phyloP scores from a whole-genome alignment of 176 grass and related monocot species.

The Bromus sterilis region DNA sequence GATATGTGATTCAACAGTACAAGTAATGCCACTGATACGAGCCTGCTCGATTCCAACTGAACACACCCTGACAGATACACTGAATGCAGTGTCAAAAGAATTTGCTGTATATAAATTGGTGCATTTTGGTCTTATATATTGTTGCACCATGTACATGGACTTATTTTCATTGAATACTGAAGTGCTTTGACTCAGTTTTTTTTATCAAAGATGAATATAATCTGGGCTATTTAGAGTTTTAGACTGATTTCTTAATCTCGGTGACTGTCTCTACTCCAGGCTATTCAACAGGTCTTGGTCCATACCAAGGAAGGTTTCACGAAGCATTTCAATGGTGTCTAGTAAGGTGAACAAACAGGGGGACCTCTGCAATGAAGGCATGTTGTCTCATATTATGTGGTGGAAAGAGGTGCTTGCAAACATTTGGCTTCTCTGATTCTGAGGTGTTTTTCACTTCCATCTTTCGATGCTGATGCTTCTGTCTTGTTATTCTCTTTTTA shows the following conservation, averaged over 20 bases:
- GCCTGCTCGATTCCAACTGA: not conserved
- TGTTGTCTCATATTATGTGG: conserved; percentile 67
- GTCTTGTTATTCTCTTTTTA: not conserved
- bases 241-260: not conserved
- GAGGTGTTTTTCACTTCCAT: not conserved
- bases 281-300: conserved; percentile 42
- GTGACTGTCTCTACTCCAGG: conserved; percentile 26
- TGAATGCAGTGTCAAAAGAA: not conserved
- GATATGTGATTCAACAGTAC: not conserved
- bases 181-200: not conserved
- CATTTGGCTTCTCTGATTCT: not conserved
- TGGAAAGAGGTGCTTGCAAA: conserved; percentile 87
- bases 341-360: conserved; percentile 51
- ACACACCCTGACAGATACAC: not conserved
- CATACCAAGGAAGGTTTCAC: conserved; percentile 40
- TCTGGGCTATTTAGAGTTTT: not conserved
- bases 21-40: not conserved
- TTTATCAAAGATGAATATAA: not conserved
- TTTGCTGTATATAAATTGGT: not conserved
- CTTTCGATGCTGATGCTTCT: not conserved
- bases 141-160: not conserved
- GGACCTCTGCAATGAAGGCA: conserved; percentile 40
- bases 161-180: not conserved
- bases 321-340: conserved; percentile 23
- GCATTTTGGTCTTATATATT: no score